phyloP scores from a whole-genome alignment of 2,329 filamentous ascomycete genomes.

The Trichoderma lentiforme region DNA sequence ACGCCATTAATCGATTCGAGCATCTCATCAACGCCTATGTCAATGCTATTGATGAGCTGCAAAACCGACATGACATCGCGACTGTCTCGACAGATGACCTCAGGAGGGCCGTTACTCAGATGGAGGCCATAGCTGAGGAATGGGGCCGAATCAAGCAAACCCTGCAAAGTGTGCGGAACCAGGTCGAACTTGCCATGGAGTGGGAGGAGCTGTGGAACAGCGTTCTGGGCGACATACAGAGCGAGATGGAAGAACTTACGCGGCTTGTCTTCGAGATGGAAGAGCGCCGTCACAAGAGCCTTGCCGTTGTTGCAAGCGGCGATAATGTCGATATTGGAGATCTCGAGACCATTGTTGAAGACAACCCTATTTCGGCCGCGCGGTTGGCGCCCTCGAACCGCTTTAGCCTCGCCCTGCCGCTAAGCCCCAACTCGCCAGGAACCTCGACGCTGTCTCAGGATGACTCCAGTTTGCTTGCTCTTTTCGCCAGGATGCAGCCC shows the following conservation, averaged over 20 bases:
- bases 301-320: slow-evolving; percentile 59
- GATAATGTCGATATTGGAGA: slow-evolving; percentile 78
- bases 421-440: slow-evolving; percentile 58
- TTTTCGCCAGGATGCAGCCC: slow-evolving; percentile 95
- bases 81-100: slow-evolving; percentile 69
- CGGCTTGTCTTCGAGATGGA: slow-evolving; percentile 96
- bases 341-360: slow-evolving; percentile 89
- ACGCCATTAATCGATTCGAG: slow-evolving; percentile 79
- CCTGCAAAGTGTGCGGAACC: slow-evolving; percentile 75
- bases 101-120: slow-evolving; percentile 73
- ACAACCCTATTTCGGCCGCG: slow-evolving; percentile 60
- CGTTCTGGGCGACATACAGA: slow-evolving; percentile 88
- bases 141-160: slow-evolving; percentile 80
- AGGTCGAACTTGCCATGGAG: slow-evolving; percentile 97
- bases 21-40: slow-evolving; percentile 90
- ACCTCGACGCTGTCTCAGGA: slow-evolving; percentile 64
- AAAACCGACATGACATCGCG: slow-evolving; percentile 72
- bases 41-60: slow-evolving; percentile 86
- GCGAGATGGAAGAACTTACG: slow-evolving; percentile 75
- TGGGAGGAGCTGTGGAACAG: slow-evolving; percentile 97
- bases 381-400: slow-evolving; percentile 59
- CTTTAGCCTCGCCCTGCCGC: slow-evolving; percentile 65
- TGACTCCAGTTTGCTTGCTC: slow-evolving; percentile 79
- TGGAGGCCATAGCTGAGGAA: slow-evolving; percentile 80
- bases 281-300: slow-evolving; percentile 80